Base-by-base conservation (phyloP, 163 green algal genomes). In the Volvox carteri region DNA sequence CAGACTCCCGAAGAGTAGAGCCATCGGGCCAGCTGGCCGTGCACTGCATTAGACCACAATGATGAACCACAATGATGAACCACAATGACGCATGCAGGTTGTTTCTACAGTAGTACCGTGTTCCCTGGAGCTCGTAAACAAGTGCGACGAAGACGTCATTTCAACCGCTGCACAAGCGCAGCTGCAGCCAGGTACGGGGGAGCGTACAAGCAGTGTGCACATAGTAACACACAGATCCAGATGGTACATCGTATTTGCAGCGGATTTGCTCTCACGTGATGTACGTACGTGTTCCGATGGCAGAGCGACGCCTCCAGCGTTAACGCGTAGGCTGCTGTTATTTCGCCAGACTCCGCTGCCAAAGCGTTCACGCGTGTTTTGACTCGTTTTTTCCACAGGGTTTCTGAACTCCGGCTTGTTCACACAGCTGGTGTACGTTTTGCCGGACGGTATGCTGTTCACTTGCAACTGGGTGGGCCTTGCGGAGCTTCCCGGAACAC, bases 401-500 rank as follows among this genome's bases (percentile, higher is more conserved):
- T 12, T 25, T 75, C 65, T 33, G 46, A 35, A 44, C n/a, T n/a
- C 46, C 5, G 65, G 30, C 16, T 48, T 33, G 25, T 75, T 48
- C 78, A 74, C 78, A 2, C 54, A 85, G 33, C 58, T 46, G 7
- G 25, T 42, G 16, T 85, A 58, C 56, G 78, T 85, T 14, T 35
- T 85, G 23, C 78, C 78, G 21, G 30, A 12, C 21, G n/a, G n/a
- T 33, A 12, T 85, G 37, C 35, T 9, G 1, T 4, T 19, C 54
- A 74, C 23, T 8, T 85, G 78, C 54, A 54, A 54, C 54, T 85
- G 54, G 54, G 78, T 74, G 54, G 78, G 78, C 16, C 21, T 85
- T 21, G 78, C 54, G 21, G 78, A 85, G 78, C 78, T 85, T 52
- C 78, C 78, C 23, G 78, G 78, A 28, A 75, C 8, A 37, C 78